Evolutionary conservation across 208 protist genomes (phyloP), one percentile per base, ranked within the genome.

Genomic region (Vickermania ingenoplastis): DNA sequence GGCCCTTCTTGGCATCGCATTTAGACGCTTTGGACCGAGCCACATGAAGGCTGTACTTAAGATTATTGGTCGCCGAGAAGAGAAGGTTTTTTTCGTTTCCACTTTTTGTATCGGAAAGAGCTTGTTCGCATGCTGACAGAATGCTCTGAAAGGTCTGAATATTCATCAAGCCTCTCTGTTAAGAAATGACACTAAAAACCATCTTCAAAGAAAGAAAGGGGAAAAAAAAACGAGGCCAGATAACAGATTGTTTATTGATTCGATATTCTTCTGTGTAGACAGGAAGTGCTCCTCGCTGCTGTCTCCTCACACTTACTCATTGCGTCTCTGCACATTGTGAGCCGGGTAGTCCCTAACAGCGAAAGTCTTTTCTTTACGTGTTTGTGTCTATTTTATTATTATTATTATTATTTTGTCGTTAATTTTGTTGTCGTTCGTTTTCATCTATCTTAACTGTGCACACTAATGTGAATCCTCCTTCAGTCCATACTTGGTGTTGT

Each of bases 401-500:
- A 54, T 25, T 54, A 27, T 21, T 26, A 17, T 28, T 7, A 13
- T 28, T 17, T 54, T 13, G 7, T 26, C 7, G n/a, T 26, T 28
- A 25, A 54, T 13, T 17, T n/a, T 17, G 17, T n/a, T 48, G 22
- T 28, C n/a, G 21, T 17, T 26, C 24, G 13, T 54, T 26, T 54
- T 54, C n/a, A 54, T 13, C 7, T 17, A 7, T 17, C 17, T 48
- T 17, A 7, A 48, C 36, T 48, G 36, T 17, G 11, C 7, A 17
- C 36, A n/a, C 11, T 17, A 48, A 48, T n/a, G 36, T 7, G 11
- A 48, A 48, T 17, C 17, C 36, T 17, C 36, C 36, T 48, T 17
- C 36, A 7, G 25, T 27, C 54, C 36, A 45, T 63, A 53, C 55
- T 75, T 79, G n/a, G 86, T 50, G 27, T 50, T 62, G 45, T 92